Base-by-base conservation (phyloP, 495 filamentous ascomycete species). In the Talaromyces wortmannii region DNA sequence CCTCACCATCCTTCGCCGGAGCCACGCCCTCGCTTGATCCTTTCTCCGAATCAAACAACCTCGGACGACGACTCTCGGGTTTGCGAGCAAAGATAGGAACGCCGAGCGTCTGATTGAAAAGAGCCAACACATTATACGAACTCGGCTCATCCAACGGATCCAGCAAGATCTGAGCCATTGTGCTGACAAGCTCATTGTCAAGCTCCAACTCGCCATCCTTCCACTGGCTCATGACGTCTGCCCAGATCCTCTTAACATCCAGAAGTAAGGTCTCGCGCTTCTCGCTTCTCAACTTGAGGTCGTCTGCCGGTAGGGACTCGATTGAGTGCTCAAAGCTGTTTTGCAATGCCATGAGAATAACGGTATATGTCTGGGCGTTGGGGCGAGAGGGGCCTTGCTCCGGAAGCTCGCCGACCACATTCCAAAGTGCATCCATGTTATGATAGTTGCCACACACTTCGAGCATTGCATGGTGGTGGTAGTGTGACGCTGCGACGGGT, bases 401-500 rank as follows among this genome's bases (percentile, higher is more conserved):
- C 3, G 88, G 84, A 1, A 94, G 75, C 11, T 82, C 76, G 4
- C 73, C 76, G 11, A 82, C 82, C 57, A 96, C 77, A 31, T 75
- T 77, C 77, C 90, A 92, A 48, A 97, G 59, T 2, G 81, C 78
- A 46, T 95, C 89, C 67, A 92, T 72, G 61, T 95, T 84, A 1
- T 69, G 61, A 7, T 86, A 81, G 18, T 79, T 74, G 29, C 82
- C 79, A 63, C 92, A 97, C 4, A 91, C 87, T 45, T 86, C 83
- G 12, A 98, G 74, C 54, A 91, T 81, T 6, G 91, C 89, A 66
- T 98, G 97, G 47, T 85, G 83, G 63, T 97, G 94, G 48, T 89
- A 85, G 8, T 87, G 85, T 56, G 79, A 83, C 1, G 84, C 87
- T 56, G 82, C 70, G 49, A 92, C 69, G 2, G 67, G 68, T 0